phyloP scores from a whole-genome alignment of 495 filamentous ascomycete species.

The Terfezia claveryi region DNA sequence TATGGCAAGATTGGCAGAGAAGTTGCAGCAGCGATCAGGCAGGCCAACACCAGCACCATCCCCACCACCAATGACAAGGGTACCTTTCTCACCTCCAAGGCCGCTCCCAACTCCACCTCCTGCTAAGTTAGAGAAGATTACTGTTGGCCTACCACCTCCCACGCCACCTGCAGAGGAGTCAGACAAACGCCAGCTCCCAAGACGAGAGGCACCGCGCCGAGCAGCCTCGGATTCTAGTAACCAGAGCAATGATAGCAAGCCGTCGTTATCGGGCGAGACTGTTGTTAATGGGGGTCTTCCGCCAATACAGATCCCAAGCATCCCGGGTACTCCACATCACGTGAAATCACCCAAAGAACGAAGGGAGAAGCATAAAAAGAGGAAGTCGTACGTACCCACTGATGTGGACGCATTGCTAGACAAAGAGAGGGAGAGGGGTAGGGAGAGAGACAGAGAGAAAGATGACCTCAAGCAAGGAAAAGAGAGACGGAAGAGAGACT shows the following conservation, averaged over 20 bases:
- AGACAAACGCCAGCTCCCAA: neutral
- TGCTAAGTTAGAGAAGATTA: neutral
- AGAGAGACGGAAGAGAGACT: conserved; percentile 45
- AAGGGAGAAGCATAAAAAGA: conserved; percentile 25
- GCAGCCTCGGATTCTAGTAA: conserved; percentile 24
- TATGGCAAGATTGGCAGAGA: neutral
- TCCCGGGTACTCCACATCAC: neutral
- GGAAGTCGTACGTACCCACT: conserved; percentile 74
- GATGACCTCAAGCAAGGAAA: conserved; percentile 32
- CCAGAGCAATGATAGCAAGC: conserved; percentile 24
- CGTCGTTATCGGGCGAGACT: neutral
- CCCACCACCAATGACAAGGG: neutral
- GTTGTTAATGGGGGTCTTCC: conserved; percentile 7
- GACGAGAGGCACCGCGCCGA: neutral
- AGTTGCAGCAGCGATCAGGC: neutral
- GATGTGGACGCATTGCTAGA: conserved; percentile 27
- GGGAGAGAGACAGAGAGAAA: conserved; percentile 16
- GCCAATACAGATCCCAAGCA: neutral
- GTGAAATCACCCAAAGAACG: conserved; percentile 5
- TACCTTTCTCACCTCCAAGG: neutral
- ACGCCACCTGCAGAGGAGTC: neutral
- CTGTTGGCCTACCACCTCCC: neutral
- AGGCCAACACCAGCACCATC: neutral
- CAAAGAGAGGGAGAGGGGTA: neutral
- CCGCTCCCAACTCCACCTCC: neutral